Conservation (phyloP, 148 eudicot genomes). For the Amaranthus palmeri region DNA sequence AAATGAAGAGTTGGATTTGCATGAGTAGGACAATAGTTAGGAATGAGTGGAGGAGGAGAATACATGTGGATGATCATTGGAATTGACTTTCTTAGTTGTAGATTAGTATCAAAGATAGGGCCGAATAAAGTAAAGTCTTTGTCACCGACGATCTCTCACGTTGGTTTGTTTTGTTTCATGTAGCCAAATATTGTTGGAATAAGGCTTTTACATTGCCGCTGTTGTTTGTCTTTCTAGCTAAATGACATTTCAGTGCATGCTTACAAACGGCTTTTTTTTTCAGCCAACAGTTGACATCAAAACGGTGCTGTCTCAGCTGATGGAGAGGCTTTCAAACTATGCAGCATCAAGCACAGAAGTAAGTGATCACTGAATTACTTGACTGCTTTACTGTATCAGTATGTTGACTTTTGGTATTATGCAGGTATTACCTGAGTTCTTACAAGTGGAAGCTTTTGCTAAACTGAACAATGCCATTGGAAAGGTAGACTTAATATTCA, state of each 20-base stretch:
- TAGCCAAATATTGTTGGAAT: too few relatives aligned
- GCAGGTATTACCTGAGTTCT: slow-evolving; percentile 89
- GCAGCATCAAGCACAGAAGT: slow-evolving; percentile 92
- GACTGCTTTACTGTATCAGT: background rate
- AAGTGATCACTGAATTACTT: slow-evolving; percentile 34
- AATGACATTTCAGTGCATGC: background rate
- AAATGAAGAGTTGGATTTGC: too few relatives aligned
- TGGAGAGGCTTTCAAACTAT: slow-evolving; percentile 96
- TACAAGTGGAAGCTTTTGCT: slow-evolving; percentile 97
- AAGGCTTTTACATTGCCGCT: too few relatives aligned
- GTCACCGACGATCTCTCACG: too few relatives aligned
- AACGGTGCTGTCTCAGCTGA: slow-evolving; percentile 78
- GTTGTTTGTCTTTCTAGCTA: background rate
- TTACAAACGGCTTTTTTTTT: slow-evolving; percentile 24
- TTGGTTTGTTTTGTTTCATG: too few relatives aligned
- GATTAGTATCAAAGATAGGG: too few relatives aligned
- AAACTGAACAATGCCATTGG: slow-evolving; percentile 92
- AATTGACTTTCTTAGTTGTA: too few relatives aligned
- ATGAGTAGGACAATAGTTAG: too few relatives aligned
- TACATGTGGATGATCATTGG: too few relatives aligned
- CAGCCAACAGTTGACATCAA: slow-evolving; percentile 94
- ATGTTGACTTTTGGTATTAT: slow-evolving; percentile 22
- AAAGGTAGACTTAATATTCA: slow-evolving; percentile 47
- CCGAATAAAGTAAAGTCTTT: too few relatives aligned
- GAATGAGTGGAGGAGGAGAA: too few relatives aligned